Evolutionary conservation across 306 rosid genomes (phyloP).

Genomic region (Cucurbita argyrosperma): DNA sequence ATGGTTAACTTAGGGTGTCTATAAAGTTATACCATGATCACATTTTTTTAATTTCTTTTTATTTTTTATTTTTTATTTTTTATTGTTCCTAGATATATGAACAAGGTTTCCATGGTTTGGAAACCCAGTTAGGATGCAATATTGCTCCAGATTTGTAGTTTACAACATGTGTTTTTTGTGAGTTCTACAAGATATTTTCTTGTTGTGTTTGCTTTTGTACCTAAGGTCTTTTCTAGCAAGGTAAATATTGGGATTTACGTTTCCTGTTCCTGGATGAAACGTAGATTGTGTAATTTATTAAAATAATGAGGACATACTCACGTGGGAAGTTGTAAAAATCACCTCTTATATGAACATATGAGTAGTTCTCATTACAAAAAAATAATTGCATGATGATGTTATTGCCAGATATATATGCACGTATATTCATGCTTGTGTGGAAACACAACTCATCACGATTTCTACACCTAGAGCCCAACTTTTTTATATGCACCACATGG

Average conservation of each 20-base stretch:
- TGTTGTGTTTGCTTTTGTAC: background rate
- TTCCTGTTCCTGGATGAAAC: background rate
- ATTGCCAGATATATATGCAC: background rate
- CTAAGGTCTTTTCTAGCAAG: background rate
- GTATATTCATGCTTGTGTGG: background rate
- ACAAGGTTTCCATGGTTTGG: background rate
- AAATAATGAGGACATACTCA: background rate
- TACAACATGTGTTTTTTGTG: background rate
- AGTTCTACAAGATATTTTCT: background rate
- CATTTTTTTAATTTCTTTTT: too few relatives aligned
- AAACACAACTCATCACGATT: background rate
- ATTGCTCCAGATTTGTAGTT: background rate
- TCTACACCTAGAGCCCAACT: background rate
- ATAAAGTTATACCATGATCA: background rate
- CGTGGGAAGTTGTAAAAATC: background rate
- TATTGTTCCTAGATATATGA: background rate
- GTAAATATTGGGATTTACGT: background rate
- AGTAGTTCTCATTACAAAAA: background rate
- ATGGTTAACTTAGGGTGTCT: background rate
- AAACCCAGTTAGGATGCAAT: background rate
- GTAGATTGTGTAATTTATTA: background rate
- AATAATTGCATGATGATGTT: background rate
- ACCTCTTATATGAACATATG: background rate
- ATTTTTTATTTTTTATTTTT: background rate
- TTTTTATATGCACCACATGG: background rate